These are phyloP conservation scores for Ganoderma sinense DNA, from an alignment of 1,284 basidiomycete species.

Conservation along the genomic window DNA sequence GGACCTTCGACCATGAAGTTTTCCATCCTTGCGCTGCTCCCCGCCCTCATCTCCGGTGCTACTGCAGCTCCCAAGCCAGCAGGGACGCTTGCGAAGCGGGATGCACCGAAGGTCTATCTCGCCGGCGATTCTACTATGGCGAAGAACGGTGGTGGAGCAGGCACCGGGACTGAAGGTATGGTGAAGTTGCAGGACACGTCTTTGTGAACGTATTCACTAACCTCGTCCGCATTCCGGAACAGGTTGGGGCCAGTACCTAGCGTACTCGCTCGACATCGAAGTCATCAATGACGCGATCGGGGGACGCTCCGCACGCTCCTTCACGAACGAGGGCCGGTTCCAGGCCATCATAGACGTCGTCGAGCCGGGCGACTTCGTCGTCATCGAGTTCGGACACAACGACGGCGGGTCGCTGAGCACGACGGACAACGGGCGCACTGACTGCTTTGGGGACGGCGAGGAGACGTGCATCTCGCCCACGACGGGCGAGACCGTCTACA, in stretches of 20 bases:
- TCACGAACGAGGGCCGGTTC: constrained; percentile 25
- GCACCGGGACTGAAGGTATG: constrained; percentile 22
- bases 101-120: constrained; percentile 44
- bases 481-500: constrained; percentile 24
- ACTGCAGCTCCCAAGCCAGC: constrained; percentile 1
- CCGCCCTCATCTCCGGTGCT: constrained; percentile 8
- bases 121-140: constrained; percentile 56
- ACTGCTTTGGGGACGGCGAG: constrained; percentile 23
- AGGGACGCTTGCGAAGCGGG: constrained; percentile 11
- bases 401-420: constrained; percentile 42
- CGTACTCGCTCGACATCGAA: constrained; percentile 48
- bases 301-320: constrained; percentile 55
- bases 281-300: constrained; percentile 55
- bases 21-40: constrained; percentile 9
- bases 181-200: background rate
- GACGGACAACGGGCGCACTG: constrained; percentile 35
- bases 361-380: constrained; percentile 46
- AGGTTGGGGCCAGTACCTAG: constrained; percentile 56
- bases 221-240: too few species aligned
- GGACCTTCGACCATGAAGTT: constrained; percentile 16
- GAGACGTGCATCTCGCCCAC: constrained; percentile 19
- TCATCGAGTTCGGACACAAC: constrained; percentile 56
- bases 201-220: background rate
- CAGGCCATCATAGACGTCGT: constrained; percentile 20
- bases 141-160: constrained; percentile 28